Percentiles rank a stretch among this genome's conserved stretches.
Conservation (phyloP, 106 monocot genomes). For the Dendrobium officinale region DNA sequence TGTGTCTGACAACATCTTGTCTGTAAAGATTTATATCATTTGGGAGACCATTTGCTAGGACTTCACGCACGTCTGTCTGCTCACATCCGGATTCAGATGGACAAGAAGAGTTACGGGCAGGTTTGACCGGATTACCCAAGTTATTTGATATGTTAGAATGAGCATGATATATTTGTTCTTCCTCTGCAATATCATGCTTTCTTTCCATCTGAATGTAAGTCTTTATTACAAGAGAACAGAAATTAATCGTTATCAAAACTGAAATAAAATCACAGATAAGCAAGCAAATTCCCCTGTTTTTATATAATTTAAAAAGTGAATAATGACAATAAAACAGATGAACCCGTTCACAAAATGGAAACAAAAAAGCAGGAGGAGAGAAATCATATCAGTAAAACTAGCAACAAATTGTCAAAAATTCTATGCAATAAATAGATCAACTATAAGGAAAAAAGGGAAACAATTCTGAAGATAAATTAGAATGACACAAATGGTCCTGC, state of each 20-base stretch:
- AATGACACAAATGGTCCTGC: not conserved
- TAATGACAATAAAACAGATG: not conserved
- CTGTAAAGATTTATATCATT: constrained; percentile 48
- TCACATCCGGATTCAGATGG: constrained; percentile 14
- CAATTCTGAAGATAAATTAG: not conserved
- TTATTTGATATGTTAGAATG: not conserved
- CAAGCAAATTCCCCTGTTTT: not conserved
- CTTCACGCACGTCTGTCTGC: constrained; percentile 2
- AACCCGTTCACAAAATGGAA: not conserved
- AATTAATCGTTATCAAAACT: not conserved
- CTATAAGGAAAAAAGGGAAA: not conserved
- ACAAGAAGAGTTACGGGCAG: constrained; percentile 9
- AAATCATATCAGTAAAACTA: not conserved
- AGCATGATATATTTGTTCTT: not conserved
- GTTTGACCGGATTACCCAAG: not conserved
- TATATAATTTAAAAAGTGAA: not conserved
- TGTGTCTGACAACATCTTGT: constrained; percentile 74
- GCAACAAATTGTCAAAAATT: not conserved
- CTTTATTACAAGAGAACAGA: not conserved
- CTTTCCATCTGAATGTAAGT: not conserved
- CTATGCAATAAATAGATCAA: not conserved
- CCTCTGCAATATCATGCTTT: not conserved
- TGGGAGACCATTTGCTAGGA: constrained; percentile 10
- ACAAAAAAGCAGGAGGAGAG: not conserved
- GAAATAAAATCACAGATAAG: not conserved